Evolutionary conservation across 108 stramenopile genomes (phyloP).

Genomic region (Aurantiochytrium sp.): DNA sequence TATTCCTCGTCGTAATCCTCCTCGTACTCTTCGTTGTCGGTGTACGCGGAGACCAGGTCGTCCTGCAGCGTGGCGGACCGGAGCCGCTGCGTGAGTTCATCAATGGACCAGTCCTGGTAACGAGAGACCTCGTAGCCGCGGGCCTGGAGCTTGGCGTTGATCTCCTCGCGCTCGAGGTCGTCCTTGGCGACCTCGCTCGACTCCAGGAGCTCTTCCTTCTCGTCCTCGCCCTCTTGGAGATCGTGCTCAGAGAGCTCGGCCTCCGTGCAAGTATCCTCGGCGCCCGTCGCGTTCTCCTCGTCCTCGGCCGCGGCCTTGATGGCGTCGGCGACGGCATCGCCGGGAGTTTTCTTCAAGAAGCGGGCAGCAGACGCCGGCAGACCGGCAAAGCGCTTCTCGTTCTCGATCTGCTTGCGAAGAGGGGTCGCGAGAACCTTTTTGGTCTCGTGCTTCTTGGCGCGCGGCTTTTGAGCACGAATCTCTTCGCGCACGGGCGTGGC

Average conservation of each 20-base stretch:
- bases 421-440: neutral
- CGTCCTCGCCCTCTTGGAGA: neutral
- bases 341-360: neutral
- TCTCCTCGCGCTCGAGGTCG: neutral
- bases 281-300: neutral
- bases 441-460: neutral
- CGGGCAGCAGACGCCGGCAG: neutral
- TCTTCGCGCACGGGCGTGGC: neutral
- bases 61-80: neutral
- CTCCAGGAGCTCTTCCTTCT: neutral
- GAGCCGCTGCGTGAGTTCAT: neutral
- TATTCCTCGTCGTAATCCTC: neutral
- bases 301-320: neutral
- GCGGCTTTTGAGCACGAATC: neutral
- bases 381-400: neutral
- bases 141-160: neutral
- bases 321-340: neutral
- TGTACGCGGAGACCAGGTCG: neutral
- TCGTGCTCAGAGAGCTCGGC: neutral
- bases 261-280: neutral
- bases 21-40: neutral
- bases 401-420: neutral
- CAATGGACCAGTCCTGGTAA: neutral
- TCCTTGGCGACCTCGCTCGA: neutral
- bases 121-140: neutral